phyloP scores from a whole-genome alignment of 371 early-diverging fungal genomes.

The Mucor ambiguus region DNA sequence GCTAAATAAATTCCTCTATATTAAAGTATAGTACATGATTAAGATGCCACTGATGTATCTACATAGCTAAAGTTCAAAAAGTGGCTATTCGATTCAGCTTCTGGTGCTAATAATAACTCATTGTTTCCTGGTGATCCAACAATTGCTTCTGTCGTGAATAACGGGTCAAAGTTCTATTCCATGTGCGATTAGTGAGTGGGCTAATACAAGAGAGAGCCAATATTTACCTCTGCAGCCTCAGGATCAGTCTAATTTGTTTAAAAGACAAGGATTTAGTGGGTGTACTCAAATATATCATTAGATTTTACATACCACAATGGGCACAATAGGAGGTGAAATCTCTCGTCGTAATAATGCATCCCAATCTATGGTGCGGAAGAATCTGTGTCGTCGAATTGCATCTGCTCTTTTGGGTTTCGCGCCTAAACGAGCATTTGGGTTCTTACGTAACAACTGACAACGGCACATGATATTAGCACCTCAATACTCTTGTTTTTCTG shows the following conservation, averaged over 20 bases:
- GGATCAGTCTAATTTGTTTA: constrained; percentile 38
- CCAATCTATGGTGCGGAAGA: constrained; percentile 92
- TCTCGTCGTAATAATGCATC: constrained; percentile 59
- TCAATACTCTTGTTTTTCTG: neutral
- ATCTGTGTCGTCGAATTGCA: constrained; percentile 83
- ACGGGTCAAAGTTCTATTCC: constrained; percentile 43
- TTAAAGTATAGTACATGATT: neutral
- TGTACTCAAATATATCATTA: neutral
- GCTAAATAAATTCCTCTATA: neutral
- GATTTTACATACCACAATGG: constrained; percentile 63
- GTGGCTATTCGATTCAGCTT: constrained; percentile 18
- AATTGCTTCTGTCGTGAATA: constrained; percentile 33
- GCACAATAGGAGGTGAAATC: constrained; percentile 77
- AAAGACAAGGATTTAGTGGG: neutral
- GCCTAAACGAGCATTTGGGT: constrained; percentile 70
- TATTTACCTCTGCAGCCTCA: constrained; percentile 44
- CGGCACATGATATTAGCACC: too few relatives aligned
- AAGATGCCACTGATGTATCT: constrained; percentile 14
- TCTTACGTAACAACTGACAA: constrained; percentile 69
- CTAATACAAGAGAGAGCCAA: neutral
- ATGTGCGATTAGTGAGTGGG: neutral
- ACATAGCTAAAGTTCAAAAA: constrained; percentile 46
- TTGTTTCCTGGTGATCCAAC: constrained; percentile 11
- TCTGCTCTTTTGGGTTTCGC: constrained; percentile 71
- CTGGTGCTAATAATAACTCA: constrained; percentile 7